Conservation (phyloP, 2,329 filamentous ascomycete species). For the Coleophoma crateriformis region DNA sequence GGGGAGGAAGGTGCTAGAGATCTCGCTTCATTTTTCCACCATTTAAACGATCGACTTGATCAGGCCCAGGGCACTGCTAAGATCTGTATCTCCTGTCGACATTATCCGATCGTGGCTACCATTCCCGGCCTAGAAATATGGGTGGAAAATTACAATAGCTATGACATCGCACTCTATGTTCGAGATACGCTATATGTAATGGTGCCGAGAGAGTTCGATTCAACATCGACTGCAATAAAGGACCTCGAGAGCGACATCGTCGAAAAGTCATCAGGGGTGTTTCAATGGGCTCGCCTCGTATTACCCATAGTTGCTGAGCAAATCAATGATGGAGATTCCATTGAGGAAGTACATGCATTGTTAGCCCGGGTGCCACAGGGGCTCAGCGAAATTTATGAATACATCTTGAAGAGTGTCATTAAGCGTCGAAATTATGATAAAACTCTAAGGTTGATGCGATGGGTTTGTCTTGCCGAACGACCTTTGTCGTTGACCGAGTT, state of each 20-base stretch:
- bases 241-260: slow-evolving; percentile 16
- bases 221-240: too few species aligned
- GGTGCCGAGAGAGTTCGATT: neutral
- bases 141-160: slow-evolving; percentile 24
- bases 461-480: slow-evolving; percentile 5
- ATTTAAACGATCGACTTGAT: slow-evolving; percentile 2
- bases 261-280: slow-evolving; percentile 25
- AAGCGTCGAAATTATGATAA: slow-evolving; percentile 2
- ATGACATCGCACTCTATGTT: slow-evolving; percentile 27
- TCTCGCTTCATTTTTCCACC: slow-evolving; percentile 8
- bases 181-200: slow-evolving; percentile 10
- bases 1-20: slow-evolving; percentile 10
- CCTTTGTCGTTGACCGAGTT: slow-evolving; percentile 6
- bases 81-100: slow-evolving; percentile 13
- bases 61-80: neutral
- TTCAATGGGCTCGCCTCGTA: slow-evolving; percentile 32
- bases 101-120: slow-evolving; percentile 2
- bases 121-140: slow-evolving; percentile 19
- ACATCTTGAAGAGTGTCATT: slow-evolving; percentile 13
- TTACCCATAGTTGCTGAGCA: neutral
- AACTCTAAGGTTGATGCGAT: slow-evolving; percentile 11
- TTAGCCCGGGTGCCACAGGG: slow-evolving; percentile 9
- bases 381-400: slow-evolving; percentile 9
- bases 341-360: slow-evolving; percentile 2
- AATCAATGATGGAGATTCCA: slow-evolving; percentile 2